Base-by-base conservation (phyloP, 2,329 filamentous ascomycete genomes). In the Nemania sp. region DNA sequence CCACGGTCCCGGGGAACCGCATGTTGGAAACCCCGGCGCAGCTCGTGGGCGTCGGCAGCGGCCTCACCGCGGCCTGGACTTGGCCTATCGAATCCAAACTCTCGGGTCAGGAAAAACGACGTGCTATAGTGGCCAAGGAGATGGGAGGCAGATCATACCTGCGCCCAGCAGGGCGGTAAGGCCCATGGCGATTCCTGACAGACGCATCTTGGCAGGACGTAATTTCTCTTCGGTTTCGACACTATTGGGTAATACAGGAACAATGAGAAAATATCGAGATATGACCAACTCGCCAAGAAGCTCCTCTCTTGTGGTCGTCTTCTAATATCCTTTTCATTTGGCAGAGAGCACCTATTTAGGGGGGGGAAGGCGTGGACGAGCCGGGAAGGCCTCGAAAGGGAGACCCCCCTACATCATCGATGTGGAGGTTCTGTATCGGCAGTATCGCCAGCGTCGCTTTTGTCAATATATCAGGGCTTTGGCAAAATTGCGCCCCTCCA, bases 21-120 rank as follows among this genome's bases (percentile, higher is more conserved):
- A 71, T 66, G 7, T 64, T 67, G 9, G 71, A 54, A n/a, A 77
- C 74, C 39, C 76, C 75, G 40, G 58, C 68, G 65, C 76, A 78
- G 47, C 65, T 71, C 25, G 67, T 69, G 2, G 76, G 75, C 15
- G 74, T 39, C 1, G 76, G 75, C 7, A 76, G 68, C 37, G 69
- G 61, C 18, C 37, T 43, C 20, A 68, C 53, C n/a, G 57, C 56
- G 15, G 59, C 66, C 10, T 59, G 55, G 37, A 55, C 62, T 7
- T 57, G 58, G 9, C 56, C 63, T 67, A n/a, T 48, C n/a, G 15
- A 18, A 32, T 9, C 35, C 35, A 29, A 17, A 25, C 11, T 45
- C 25, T 25, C 2, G n/a, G 9, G 39, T 59, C 54, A 62, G 63
- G 32, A 55, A 20, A 54, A 15, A 35, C n/a, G 1, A n/a, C n/a